These are phyloP conservation scores for Botrytis pseudocinerea DNA, from an alignment of 2,329 filamentous ascomycete genomes.

Conservation along the genomic window DNA sequence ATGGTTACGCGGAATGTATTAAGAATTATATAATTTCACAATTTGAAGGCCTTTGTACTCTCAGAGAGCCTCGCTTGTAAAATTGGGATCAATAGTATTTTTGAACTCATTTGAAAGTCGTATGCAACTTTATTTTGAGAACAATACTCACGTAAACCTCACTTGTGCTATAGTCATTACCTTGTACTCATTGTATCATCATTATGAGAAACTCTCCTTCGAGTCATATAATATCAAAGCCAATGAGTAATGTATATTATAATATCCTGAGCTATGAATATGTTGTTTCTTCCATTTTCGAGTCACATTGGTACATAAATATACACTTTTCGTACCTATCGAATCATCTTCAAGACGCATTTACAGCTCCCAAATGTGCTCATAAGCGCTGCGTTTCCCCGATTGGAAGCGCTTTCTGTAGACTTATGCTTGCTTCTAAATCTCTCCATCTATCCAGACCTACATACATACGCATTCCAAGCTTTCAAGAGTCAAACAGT, in stretches of 20 bases:
- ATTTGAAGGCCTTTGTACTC: background rate
- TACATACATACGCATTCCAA: no score
- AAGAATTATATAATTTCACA: background rate
- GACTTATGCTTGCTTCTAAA: background rate
- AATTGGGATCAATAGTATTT: background rate
- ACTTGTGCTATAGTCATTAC: background rate
- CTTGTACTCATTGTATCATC: background rate
- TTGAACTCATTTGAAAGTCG: background rate
- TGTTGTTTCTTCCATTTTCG: background rate
- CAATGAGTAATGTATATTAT: background rate
- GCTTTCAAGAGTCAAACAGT: no score
- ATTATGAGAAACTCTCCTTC: background rate
- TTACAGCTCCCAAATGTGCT: background rate
- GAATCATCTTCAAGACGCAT: background rate
- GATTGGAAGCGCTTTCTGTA: background rate
- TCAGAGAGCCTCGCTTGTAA: background rate
- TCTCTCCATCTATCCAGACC: no score
- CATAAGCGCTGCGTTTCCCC: background rate
- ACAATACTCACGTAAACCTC: background rate
- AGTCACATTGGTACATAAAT: background rate
- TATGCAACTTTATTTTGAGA: background rate
- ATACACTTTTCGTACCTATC: background rate
- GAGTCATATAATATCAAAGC: background rate
- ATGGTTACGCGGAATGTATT: accelerated
- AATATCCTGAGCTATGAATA: background rate